Evolutionary conservation across 2,329 filamentous ascomycete genomes (phyloP), one percentile per base, ranked within the genome.

Genomic region (Fusarium tricinctum): DNA sequence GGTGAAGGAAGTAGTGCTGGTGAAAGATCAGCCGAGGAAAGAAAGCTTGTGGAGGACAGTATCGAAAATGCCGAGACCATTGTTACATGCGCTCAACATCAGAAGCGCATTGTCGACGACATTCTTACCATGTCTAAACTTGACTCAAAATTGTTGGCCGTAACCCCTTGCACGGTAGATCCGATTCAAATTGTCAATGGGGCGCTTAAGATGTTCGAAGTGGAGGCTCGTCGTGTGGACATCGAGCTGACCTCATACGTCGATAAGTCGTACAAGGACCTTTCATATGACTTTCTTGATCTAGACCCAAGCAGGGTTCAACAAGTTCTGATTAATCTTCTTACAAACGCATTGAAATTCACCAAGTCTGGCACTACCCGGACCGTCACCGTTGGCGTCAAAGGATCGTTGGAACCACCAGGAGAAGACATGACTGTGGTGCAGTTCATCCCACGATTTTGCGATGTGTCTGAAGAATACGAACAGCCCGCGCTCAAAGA

Each of bases 271-370:
- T 91, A 89, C 73, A 80, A 80, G 6, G 79, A 84, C 2, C 80
- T 89, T 2, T 79, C 79, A 0, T 80, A 92, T 33, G 87, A 91
- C 35, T 93, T 88, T 83, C 87, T 94, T 5, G 79, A 84, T 33
- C 78, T 93, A 28, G 92, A 95, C 75, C 90, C 92, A 0, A 91
- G 89, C 17, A 85, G 92, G 23, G 88, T 95, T 49, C 85, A 92
- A 51, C 92, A 95, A 77, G 90, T 94, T 1, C 82, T 94, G 5
- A 93, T 95, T 76, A 95, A 95, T 71, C 83, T 95, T 2, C 86
- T 92, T 10, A 92, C 91, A 9, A 95, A 95, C 72, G 91, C 92
- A 0, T 89, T 95, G 77, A 95, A 95, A 73, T 95, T 94, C 74
- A 95, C 92, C 1, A 88, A 88, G 35, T 84, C 84, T 0, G 87